Base-by-base conservation (phyloP, 108 stramenopile genomes). In the Discostella pseudostelligera region DNA sequence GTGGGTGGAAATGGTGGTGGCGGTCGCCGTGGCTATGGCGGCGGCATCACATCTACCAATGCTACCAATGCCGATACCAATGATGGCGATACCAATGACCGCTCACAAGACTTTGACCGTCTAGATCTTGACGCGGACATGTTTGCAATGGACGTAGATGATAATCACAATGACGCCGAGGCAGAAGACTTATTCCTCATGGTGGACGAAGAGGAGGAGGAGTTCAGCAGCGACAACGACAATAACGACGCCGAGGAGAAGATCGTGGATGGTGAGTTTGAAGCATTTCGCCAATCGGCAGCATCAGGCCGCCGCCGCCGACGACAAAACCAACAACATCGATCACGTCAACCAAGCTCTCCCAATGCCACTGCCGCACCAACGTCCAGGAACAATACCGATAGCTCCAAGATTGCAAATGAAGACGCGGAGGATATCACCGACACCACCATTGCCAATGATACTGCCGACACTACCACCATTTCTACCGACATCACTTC, bases 11-110 rank as follows among this genome's bases (percentile, higher is more conserved):
- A 4, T 8, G 20, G 19, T 8, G 26, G 48, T 16, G 35, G 62
- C 37, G 62, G 62, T 21, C 35, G 50, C 19, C 50, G 50, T 51
- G 62, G 62, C 36, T 50, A 50, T 43, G 42, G n/a, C 14, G 42
- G 12, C 9, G 42, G 42, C 42, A 8, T n/a, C 42, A 2, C 42
- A 7, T 1, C 42, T 11, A 8, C 42, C 50, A 51, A 19, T 49
- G 29, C 42, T 20, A 17, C 21, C 40, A 60, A 37, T 24, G 59
- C 49, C 32, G 14, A 49, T 12, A 17, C n/a, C 17, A 37, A 37
- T 50, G 62, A 63, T 29, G 62, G 36, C 21, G 62, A 64, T 19
- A 37, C 35, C 3, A 32, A 25, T 16, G 46, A 25, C 8, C 61
- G 61, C 46, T 49, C 35, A 39, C 29, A 50, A 4, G 32, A 32